Percentiles rank a stretch among this genome's conserved stretches.
Evolutionary conservation across 768 basidiomycete species (phyloP).

Genomic region (Phylloporus sp.): DNA sequence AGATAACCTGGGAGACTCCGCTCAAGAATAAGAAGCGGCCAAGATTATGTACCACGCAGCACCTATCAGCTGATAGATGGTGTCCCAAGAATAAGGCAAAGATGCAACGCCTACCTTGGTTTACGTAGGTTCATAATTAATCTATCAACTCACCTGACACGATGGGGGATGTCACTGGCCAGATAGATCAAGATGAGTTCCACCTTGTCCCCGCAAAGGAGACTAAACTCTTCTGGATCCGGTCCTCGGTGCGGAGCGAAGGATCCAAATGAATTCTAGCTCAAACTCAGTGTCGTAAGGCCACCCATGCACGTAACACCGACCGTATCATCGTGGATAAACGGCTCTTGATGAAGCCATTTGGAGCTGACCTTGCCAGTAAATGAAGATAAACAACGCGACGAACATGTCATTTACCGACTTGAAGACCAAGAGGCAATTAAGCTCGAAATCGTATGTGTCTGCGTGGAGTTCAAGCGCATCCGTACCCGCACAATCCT

Average conservation of each 20-base stretch:
- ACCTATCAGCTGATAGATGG: too few species aligned
- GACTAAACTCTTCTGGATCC: not conserved
- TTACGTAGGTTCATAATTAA: not conserved
- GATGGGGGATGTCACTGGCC: not conserved
- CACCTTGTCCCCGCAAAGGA: slow-evolving; percentile 9
- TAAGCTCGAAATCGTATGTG: slow-evolving; percentile 36
- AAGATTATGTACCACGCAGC: too few species aligned
- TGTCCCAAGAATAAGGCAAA: too few species aligned
- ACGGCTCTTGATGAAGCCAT: too few species aligned
- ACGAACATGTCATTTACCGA: slow-evolving; percentile 35
- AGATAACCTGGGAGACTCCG: slow-evolving; percentile 5
- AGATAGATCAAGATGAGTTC: not conserved
- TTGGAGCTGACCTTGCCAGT: too few species aligned
- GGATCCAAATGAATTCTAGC: not conserved
- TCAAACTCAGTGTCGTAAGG: not conserved
- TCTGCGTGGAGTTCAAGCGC: slow-evolving; percentile 24
- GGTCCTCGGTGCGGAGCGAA: not conserved
- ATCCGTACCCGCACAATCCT: slow-evolving; percentile 23
- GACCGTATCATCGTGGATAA: not conserved
- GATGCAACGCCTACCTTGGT: not conserved
- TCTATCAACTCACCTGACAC: slow-evolving; percentile 10
- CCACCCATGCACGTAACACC: too few species aligned
- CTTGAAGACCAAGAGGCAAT: slow-evolving; percentile 28
- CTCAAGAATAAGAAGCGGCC: not conserved
- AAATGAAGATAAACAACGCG: slow-evolving; percentile 13